Conservation (phyloP, 371 early-diverging fungal species). For the Quaeritorhiza haematococci region DNA sequence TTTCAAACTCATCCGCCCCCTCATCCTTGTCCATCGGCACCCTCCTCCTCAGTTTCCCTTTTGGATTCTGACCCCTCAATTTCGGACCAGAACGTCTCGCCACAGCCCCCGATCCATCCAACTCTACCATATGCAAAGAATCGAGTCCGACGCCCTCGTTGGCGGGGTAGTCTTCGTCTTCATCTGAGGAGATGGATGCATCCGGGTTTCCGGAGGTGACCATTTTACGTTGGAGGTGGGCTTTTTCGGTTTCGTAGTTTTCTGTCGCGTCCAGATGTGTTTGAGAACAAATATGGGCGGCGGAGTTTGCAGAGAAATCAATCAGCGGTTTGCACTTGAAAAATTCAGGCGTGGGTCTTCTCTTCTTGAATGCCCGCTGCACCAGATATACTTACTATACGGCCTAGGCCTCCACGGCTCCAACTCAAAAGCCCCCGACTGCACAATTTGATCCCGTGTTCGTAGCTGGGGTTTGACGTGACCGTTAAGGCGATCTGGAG, state of each 20-base stretch:
- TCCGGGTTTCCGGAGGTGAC: too few species aligned
- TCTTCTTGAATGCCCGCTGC: neutral
- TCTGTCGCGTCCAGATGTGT: conserved; percentile 10
- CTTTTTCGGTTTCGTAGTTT: conserved; percentile 22
- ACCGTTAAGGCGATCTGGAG: neutral
- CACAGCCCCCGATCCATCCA: neutral
- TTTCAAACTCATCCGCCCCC: conserved; percentile 34
- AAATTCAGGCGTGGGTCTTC: neutral
- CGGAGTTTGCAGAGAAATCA: neutral
- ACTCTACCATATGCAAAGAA: conserved; percentile 22
- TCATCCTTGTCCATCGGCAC: conserved; percentile 2
- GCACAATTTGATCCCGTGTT: conserved; percentile 22
- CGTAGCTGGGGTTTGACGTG: conserved; percentile 12
- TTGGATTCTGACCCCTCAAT: neutral
- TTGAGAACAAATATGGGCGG: neutral
- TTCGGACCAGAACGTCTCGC: conserved; percentile 1
- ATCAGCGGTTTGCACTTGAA: neutral
- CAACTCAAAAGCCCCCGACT: conserved; percentile 23
- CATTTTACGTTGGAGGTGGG: conserved; percentile 23
- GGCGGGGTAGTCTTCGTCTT: too few species aligned
- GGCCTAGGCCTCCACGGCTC: conserved; percentile 26
- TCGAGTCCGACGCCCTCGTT: too few species aligned
- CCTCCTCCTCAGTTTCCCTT: neutral
- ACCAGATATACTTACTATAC: conserved; percentile 16
- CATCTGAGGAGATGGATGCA: too few species aligned